Evolutionary conservation across 2,329 filamentous ascomycete species (phyloP).

Genomic region (Zymoseptoria tritici): DNA sequence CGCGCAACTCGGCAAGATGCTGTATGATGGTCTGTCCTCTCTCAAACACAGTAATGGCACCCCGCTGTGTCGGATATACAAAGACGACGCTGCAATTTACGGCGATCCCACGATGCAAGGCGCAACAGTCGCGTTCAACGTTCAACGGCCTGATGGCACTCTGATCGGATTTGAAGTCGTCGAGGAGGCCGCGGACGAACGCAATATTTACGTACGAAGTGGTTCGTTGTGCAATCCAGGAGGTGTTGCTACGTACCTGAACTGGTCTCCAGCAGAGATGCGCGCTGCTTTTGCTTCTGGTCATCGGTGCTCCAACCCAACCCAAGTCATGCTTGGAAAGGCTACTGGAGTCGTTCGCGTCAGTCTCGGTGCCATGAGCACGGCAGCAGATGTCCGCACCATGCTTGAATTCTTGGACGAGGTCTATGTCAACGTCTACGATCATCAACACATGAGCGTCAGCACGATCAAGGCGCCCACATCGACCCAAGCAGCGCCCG

Average conservation of each 20-base stretch:
- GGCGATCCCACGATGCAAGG: conserved; percentile 50
- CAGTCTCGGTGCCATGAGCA: conserved; percentile 57
- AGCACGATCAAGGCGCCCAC: neutral
- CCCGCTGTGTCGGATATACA: conserved; percentile 49
- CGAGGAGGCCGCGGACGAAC: conserved; percentile 50
- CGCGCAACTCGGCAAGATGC: conserved; percentile 42
- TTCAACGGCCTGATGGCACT: conserved; percentile 45
- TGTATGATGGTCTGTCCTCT: conserved; percentile 43
- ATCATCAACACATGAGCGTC: neutral
- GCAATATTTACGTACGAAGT: conserved; percentile 53
- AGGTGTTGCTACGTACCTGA: conserved; percentile 40
- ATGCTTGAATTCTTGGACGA: conserved; percentile 47
- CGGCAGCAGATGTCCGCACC: conserved; percentile 47
- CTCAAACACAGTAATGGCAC: conserved; percentile 49
- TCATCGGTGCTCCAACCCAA: conserved; percentile 50
- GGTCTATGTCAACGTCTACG: conserved; percentile 18
- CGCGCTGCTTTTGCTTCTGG: conserved; percentile 49
- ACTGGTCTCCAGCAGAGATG: conserved; percentile 50
- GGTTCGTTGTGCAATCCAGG: conserved; percentile 52
- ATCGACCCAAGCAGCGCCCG: neutral
- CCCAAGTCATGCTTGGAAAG: conserved; percentile 47
- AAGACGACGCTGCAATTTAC: conserved; percentile 43
- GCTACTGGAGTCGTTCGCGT: conserved; percentile 55
- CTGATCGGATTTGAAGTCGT: conserved; percentile 52
- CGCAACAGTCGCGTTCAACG: conserved; percentile 57